Percentiles rank a stretch among this genome's conserved stretches.
Evolutionary conservation across 805 yeast species (phyloP).

Genomic region (Scheffersomyces ergatensis): DNA sequence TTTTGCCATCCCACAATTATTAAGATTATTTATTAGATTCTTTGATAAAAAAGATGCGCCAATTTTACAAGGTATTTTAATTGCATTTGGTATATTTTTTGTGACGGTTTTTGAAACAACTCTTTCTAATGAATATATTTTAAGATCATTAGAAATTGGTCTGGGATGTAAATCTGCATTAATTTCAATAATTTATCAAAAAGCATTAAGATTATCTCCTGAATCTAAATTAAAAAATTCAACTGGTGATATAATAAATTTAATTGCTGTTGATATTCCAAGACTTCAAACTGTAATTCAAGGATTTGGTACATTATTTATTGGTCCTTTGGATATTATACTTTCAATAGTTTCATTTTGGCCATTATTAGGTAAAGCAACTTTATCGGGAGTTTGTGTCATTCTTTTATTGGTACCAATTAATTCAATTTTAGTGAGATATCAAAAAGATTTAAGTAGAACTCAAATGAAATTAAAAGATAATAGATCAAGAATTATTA

Average conservation of each 20-base stretch:
- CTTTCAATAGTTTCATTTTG: conserved; percentile 55
- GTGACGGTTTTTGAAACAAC: conserved; percentile 61
- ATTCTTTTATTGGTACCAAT: conserved; percentile 58
- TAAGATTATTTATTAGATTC: conserved; percentile 62
- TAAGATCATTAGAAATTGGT: conserved; percentile 57
- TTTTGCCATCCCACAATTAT: conserved; percentile 80
- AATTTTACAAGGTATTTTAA: conserved; percentile 56
- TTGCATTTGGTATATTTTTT: conserved; percentile 62
- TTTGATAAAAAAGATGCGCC: conserved; percentile 43
- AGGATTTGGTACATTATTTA: conserved; percentile 51
- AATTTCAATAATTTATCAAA: conserved; percentile 63
- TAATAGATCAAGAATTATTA: conserved; percentile 53
- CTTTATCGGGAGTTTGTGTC: conserved; percentile 54
- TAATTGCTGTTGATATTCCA: conserved; percentile 73
- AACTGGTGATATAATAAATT: conserved; percentile 78
- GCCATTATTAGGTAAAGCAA: conserved; percentile 55
- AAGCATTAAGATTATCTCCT: conserved; percentile 66
- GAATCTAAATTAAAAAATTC: conserved; percentile 58
- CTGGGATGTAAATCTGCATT: conserved; percentile 64
- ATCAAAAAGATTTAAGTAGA: conserved; percentile 45
- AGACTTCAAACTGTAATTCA: conserved; percentile 58
- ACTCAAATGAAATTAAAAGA: conserved; percentile 64
- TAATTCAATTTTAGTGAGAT: conserved; percentile 47
- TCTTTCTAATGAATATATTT: conserved; percentile 66
- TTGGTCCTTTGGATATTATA: conserved; percentile 57